Percentiles rank a stretch among this genome's conserved stretches.
Conservation (phyloP, 1,284 basidiomycete species). For the Bjerkandera adusta region DNA sequence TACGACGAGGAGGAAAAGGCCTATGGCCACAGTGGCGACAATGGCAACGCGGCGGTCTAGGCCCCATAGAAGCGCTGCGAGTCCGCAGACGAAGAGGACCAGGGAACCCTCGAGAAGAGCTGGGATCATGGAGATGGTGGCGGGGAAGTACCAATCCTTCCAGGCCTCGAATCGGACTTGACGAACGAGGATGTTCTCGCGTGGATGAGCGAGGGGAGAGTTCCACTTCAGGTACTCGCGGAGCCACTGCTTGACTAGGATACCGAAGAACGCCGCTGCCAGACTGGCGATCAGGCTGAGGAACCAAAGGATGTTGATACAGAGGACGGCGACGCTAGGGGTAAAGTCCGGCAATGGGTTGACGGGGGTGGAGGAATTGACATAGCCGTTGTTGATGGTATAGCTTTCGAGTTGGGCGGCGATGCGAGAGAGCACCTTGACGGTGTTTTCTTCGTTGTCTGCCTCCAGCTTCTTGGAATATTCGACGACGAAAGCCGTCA, state of each 20-base stretch:
- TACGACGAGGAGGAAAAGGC: conserved; percentile 1
- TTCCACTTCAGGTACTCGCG: conserved; percentile 10
- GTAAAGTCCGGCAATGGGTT: not conserved
- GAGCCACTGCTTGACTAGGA: conserved; percentile 21
- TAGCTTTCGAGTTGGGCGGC: conserved; percentile 14
- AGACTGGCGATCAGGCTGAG: conserved; percentile 16
- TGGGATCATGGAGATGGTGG: conserved; percentile 9
- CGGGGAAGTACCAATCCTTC: conserved; percentile 8
- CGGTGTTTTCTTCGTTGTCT: not conserved
- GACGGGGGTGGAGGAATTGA: conserved; percentile 14
- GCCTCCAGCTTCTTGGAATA: conserved; percentile 13
- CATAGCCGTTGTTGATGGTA: conserved; percentile 4
- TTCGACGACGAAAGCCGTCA: conserved; percentile 18
- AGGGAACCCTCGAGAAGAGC: conserved; percentile 12
- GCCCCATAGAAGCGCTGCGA: conserved; percentile 13
- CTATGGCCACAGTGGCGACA: conserved; percentile 4
- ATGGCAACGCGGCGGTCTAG: conserved; percentile 8
- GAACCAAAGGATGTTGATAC: conserved; percentile 21
- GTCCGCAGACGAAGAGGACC: conserved; percentile 12
- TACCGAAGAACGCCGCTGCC: conserved; percentile 13
- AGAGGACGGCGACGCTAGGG: conserved; percentile 1
- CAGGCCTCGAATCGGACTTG: conserved; percentile 1
- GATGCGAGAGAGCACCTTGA: conserved; percentile 12
- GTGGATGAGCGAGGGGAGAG: not conserved
- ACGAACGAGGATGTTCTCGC: not conserved